Percentiles rank a stretch among this genome's conserved stretches.
Evolutionary conservation across 768 basidiomycete species (phyloP).

Genomic region (Fistulinella prunicolor): DNA sequence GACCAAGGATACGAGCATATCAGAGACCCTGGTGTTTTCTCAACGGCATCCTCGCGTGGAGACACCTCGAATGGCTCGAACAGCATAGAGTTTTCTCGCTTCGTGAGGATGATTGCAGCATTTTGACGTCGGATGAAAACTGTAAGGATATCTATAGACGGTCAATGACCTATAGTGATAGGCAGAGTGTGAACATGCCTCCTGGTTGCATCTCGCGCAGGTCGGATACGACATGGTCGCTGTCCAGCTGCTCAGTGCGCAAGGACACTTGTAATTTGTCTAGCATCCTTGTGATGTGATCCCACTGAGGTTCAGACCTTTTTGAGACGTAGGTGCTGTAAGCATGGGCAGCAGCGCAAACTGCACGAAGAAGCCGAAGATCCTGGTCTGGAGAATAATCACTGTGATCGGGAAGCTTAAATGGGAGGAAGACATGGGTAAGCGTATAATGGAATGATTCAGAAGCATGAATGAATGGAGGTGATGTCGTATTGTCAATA

Average conservation of each 20-base stretch:
- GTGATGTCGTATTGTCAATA: not conserved
- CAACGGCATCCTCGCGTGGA: too few species aligned
- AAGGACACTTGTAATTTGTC: slow-evolving; percentile 2
- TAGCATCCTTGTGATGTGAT: not conserved
- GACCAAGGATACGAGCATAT: too few species aligned
- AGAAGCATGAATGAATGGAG: not conserved
- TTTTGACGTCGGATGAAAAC: too few species aligned
- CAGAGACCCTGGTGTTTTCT: too few species aligned
- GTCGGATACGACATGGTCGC: not conserved
- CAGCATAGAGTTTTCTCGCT: too few species aligned
- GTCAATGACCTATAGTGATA: not conserved
- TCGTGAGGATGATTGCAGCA: too few species aligned
- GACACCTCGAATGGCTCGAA: too few species aligned
- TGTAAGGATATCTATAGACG: slow-evolving; percentile 33
- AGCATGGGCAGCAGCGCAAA: not conserved
- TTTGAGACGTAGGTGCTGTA: not conserved
- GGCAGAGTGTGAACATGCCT: too few species aligned
- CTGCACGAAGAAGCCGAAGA: not conserved
- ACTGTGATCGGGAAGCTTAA: not conserved
- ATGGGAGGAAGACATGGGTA: slow-evolving; percentile 12
- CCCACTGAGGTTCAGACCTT: not conserved
- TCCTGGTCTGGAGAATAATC: slow-evolving; percentile 1
- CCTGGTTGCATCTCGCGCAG: not conserved
- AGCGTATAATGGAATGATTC: too few species aligned
- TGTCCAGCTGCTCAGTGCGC: not conserved